Conservation (phyloP, 495 filamentous ascomycete genomes). For the Astrothelium macrocarpum region DNA sequence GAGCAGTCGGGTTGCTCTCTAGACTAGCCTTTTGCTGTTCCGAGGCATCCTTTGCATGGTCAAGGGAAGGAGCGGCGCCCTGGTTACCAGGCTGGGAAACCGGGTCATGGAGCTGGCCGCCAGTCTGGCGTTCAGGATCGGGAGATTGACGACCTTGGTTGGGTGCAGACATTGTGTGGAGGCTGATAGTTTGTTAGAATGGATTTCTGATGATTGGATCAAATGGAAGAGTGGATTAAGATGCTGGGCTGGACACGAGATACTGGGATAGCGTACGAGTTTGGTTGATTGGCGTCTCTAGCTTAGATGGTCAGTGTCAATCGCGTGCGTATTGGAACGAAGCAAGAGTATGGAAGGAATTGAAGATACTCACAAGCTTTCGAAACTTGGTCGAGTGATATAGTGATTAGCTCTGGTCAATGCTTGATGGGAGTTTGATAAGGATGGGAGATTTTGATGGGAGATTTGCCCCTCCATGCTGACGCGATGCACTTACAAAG, state of each 20-base stretch:
- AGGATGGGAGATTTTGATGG: neutral
- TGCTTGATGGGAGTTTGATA: no score
- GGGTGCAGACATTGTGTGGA: slow-evolving; percentile 45
- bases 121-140: slow-evolving; percentile 57
- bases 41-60: slow-evolving; percentile 41
- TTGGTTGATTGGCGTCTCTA: neutral
- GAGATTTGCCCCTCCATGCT: slow-evolving; percentile 2
- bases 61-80: slow-evolving; percentile 33
- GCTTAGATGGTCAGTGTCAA: neutral
- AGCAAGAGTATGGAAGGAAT: no score
- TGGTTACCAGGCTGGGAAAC: slow-evolving; percentile 44
- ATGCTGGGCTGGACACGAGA: neutral
- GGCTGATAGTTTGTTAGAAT: neutral
- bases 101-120: slow-evolving; percentile 51
- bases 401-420: neutral
- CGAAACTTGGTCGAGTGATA: neutral
- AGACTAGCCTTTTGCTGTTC: slow-evolving; percentile 30
- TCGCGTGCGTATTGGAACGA: no score
- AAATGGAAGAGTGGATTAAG: no score
- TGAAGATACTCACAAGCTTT: no score
- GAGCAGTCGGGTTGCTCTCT: slow-evolving; percentile 55
- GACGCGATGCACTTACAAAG: neutral
- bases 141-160: slow-evolving; percentile 73
- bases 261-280: neutral
- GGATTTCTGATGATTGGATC: neutral